Base-by-base conservation (phyloP, 2,329 filamentous ascomycete species). In the Nannizzia gypsea region DNA sequence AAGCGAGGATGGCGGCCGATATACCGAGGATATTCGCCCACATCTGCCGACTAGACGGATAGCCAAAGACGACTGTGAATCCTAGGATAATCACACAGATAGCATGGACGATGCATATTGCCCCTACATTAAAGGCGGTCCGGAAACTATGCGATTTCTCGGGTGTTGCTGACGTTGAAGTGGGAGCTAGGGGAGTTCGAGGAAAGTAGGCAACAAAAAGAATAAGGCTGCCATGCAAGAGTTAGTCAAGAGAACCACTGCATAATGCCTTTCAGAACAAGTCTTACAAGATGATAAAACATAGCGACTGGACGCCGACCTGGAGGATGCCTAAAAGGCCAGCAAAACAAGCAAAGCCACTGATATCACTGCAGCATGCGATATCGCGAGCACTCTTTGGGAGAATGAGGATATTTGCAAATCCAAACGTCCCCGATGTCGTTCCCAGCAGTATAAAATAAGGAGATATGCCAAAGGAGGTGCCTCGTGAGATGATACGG, bases 121-220 rank as follows among this genome's bases (percentile, higher is more conserved):
- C 78, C 28, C 87, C 87, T 28, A 97, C 88, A 40, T 82, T 74
- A 42, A 95, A 75, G 15, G 93, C 92, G 42, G 89, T 90, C 67
- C 86, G 86, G 80, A 89, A 92, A 59, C 81, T 86, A 17, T 86
- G 84, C 62, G 81, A 77, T 59, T 82, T 76, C 62, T 63, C 24
- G 61, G 65, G 57, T 65, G 64, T 57, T 62, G 66, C 63, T 63
- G 69, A 62, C 66, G 60, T 65, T 70, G 63, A 77, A 79, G 48
- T 77, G 78, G 6, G 77, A 74, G 64, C 74, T 77, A 61, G 73
- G 74, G 78, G 66, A 1, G 80, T 80, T 67, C 86, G 85, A 38
- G 89, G 89, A 74, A 95, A 96, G 80, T 95, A 99, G 67, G 95
- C 83, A 60, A 97, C 83, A 75, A 95, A 99, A n/a, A 99, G 82